Base-by-base conservation (phyloP, 495 filamentous ascomycete species). In the Cercophora samala region DNA sequence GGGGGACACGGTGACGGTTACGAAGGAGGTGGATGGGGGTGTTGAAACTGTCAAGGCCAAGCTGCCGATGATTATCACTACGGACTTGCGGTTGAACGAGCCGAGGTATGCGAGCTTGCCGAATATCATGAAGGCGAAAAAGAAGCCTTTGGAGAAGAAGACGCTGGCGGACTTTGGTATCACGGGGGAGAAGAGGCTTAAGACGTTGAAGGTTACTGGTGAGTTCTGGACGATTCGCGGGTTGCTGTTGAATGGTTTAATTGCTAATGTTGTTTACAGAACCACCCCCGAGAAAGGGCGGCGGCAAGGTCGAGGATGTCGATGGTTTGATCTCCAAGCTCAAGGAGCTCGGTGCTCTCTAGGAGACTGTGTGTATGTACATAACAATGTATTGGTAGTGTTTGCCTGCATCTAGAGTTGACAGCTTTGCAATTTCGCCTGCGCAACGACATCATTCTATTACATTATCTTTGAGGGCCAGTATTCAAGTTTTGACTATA, bases 61-160 rank as follows among this genome's bases (percentile, higher is more conserved):
- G 82, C 76, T 99, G 79, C 95, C 95, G 0, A 85, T 96, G 88
- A 79, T 99, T 22, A 88, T 99, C 66, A 99, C 95, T 66, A 96
- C 95, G 67, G 95, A 99, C 86, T 77, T 99, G 79, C 82, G 95
- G 55, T 80, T 99, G 79, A 98, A 99, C 77, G 91, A 96, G 86
- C 96, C 95, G 64, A 80, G 96, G 62, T 99, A 97, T 80, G 94
- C 93, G 62, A 96, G 87, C 77, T 76, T 99, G 84, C 94, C 92
- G 71, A 97, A 97, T 79, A 98, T 99, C 66, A 99, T 99, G 96
- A 98, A 97, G 88, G 95, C 95, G 64, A 98, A 98, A 90, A 99
- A 98, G 91, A 99, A 98, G 88, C 90, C 90, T 72, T 73, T 99
- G 71, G 91, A 93, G 78, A 98, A 96, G 89, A 90, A 91, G 86